Evolutionary conservation across 257 asterid species (phyloP).

Genomic region (Fraxinus quadrangulata): DNA sequence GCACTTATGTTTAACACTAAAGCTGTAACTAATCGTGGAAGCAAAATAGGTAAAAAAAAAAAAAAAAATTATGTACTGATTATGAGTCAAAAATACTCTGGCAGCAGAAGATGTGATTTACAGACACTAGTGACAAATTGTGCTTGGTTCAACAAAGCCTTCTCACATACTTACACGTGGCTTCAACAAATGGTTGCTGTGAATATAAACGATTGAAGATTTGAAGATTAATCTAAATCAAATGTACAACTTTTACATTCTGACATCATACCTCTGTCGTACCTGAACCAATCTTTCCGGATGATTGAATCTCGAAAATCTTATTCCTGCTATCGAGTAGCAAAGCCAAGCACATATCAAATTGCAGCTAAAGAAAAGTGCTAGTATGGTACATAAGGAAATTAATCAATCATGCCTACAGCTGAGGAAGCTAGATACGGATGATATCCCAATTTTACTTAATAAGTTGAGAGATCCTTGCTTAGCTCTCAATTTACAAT

Average conservation of each 20-base stretch:
- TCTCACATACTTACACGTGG: background rate
- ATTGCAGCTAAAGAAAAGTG: background rate
- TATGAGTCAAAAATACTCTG: background rate
- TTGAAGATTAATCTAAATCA: constrained; percentile 5
- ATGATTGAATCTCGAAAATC: constrained; percentile 50
- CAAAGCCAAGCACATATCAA: constrained; percentile 14
- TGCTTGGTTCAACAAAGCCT: background rate
- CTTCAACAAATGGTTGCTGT: constrained; percentile 1
- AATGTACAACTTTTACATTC: background rate
- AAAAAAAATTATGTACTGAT: no score
- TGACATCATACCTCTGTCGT: constrained; percentile 60
- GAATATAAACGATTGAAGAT: constrained; percentile 11
- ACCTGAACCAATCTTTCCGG: constrained; percentile 74
- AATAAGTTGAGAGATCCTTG: background rate
- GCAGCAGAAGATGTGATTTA: background rate
- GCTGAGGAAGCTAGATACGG: background rate
- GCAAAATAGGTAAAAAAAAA: background rate
- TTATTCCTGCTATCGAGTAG: constrained; percentile 47
- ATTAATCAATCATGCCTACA: background rate
- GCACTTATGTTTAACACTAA: background rate
- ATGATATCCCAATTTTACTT: background rate
- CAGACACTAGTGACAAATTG: background rate
- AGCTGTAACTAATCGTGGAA: constrained; percentile 11
- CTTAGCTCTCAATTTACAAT: background rate
- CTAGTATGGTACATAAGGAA: constrained; percentile 9